A percentile compares a stretch with the other conserved stretches of the same genome.
Conservation (phyloP, 192 early-diverging fungal species). For the Martensiomyces pterosporus region DNA sequence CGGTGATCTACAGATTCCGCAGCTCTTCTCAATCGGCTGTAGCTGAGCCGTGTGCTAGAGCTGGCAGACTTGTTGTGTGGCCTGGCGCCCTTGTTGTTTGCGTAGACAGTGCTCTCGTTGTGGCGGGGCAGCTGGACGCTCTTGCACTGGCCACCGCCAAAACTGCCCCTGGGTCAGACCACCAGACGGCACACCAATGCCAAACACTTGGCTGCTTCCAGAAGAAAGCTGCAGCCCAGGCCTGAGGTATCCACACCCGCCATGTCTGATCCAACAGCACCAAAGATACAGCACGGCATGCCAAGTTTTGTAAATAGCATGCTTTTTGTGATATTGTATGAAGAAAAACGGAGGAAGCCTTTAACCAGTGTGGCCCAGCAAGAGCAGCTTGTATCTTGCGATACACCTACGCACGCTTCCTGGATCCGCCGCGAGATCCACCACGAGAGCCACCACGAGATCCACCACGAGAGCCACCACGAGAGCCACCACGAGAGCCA, state of each 20-base stretch:
- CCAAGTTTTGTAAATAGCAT: too few species aligned
- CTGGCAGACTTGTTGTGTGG: slow-evolving; percentile 8
- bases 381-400: slow-evolving; percentile 7
- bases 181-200: too few species aligned
- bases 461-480: slow-evolving; percentile 5
- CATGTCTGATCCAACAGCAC: too few species aligned
- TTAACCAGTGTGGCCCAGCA: slow-evolving; percentile 3
- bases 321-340: too few species aligned
- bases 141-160: slow-evolving; percentile 18
- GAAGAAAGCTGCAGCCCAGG: background rate
- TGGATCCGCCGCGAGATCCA: slow-evolving; percentile 10
- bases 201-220: background rate
- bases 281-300: too few species aligned
- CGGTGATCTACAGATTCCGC: too few species aligned
- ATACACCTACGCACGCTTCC: too few species aligned
- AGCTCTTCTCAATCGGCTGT: too few species aligned
- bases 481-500: slow-evolving; percentile 7
- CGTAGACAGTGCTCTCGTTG: slow-evolving; percentile 26
- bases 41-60: slow-evolving; percentile 22
- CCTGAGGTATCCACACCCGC: too few species aligned
- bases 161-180: too few species aligned
- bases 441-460: slow-evolving; percentile 3
- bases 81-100: slow-evolving; percentile 28
- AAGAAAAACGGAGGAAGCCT: slow-evolving; percentile 2
- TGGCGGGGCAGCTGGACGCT: slow-evolving; percentile 6